Conservation (phyloP, 2,329 filamentous ascomycete genomes). For the Parafenestella ontariensis region DNA sequence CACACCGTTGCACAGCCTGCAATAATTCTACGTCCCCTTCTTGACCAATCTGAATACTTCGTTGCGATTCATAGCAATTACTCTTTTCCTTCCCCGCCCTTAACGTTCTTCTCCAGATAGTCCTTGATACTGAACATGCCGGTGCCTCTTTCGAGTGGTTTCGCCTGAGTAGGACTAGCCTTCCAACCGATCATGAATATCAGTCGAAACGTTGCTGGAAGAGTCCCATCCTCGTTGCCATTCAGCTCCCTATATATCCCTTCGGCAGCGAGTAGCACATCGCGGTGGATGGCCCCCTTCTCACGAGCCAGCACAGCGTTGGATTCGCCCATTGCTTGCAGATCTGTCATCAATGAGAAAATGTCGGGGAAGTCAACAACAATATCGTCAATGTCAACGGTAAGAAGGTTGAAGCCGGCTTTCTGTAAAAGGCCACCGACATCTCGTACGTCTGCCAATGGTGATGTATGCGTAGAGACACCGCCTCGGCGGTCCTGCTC, state of each 20-base stretch:
- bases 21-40: background rate
- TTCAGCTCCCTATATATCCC: conserved; percentile 89
- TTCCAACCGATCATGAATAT: conserved; percentile 99
- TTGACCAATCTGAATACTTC: background rate
- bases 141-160: conserved; percentile 83
- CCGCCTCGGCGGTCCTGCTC: conserved; percentile 91
- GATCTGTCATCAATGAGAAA: conserved; percentile 89
- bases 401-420: conserved; percentile 93
- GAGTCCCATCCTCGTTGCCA: conserved; percentile 70
- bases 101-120: conserved; percentile 65
- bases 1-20: background rate
- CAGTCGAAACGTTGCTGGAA: conserved; percentile 88
- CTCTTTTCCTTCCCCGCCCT: conserved; percentile 21
- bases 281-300: conserved; percentile 74
- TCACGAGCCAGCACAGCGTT: conserved; percentile 90
- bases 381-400: conserved; percentile 96
- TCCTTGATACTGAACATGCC: conserved; percentile 90
- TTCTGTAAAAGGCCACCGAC: conserved; percentile 85
- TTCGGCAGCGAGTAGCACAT: conserved; percentile 86
- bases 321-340: conserved; percentile 95
- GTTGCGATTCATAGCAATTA: background rate
- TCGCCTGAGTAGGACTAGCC: conserved; percentile 76
- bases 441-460: conserved; percentile 89
- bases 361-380: conserved; percentile 91
- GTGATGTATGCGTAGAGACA: conserved; percentile 87